Conservation (phyloP, 192 early-diverging fungal species). For the Umbelopsis ramanniana region DNA sequence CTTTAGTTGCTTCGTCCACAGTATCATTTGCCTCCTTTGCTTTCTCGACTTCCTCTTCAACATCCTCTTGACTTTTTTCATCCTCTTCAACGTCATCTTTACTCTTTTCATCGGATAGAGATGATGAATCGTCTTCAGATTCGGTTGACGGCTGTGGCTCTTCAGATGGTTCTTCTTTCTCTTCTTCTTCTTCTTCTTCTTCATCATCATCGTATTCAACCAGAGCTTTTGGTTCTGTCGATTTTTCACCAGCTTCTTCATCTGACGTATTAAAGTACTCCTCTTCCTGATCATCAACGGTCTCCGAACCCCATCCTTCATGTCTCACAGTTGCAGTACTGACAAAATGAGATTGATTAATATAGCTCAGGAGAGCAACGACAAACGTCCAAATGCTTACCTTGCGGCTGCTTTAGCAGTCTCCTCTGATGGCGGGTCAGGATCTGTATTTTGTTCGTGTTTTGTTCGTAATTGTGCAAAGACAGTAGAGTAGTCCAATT, state of each 20-base stretch:
- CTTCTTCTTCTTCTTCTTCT: slow-evolving; percentile 31
- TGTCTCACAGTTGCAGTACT: slow-evolving; percentile 1
- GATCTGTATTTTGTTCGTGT: slow-evolving; percentile 71
- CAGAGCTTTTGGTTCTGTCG: slow-evolving; percentile 14
- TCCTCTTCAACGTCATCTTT: slow-evolving; percentile 25
- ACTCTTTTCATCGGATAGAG: background rate
- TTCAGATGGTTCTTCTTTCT: background rate
- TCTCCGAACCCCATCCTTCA: slow-evolving; percentile 53
- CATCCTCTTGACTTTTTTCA: slow-evolving; percentile 16
- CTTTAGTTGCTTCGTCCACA: background rate
- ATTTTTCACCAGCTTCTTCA: slow-evolving; percentile 55
- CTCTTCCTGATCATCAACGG: slow-evolving; percentile 78
- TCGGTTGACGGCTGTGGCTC: background rate
- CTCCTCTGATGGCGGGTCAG: slow-evolving; percentile 35
- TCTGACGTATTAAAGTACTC: slow-evolving; percentile 78
- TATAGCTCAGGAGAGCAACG: slow-evolving; percentile 1
- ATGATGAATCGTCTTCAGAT: background rate
- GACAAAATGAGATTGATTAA: too few relatives aligned
- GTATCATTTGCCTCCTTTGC: background rate
- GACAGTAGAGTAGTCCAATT: slow-evolving; percentile 64
- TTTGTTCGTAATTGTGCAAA: slow-evolving; percentile 58
- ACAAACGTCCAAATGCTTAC: slow-evolving; percentile 33
- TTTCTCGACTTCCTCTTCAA: slow-evolving; percentile 14
- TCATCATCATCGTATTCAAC: slow-evolving; percentile 39
- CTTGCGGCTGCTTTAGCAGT: slow-evolving; percentile 16